Conservation (phyloP, 2,329 filamentous ascomycete genomes). For the Ophiostoma sp. region DNA sequence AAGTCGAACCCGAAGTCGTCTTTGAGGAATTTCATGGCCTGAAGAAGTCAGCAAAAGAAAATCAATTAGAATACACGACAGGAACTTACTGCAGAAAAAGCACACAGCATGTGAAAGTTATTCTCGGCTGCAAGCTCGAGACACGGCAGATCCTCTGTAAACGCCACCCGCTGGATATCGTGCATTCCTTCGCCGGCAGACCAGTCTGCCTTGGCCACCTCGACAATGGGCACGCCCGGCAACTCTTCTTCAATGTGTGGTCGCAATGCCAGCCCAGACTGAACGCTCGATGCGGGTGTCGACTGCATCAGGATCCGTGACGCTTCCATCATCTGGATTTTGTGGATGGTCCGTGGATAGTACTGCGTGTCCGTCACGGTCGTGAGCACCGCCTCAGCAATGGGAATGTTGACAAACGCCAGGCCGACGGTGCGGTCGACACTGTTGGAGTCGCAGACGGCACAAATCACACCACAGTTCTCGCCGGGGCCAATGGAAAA, state of each 20-base stretch:
- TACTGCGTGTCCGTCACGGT: slow-evolving; percentile 93
- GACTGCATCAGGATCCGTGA: slow-evolving; percentile 76
- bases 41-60: slow-evolving; percentile 27
- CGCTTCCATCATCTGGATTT: slow-evolving; percentile 77
- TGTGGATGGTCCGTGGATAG: slow-evolving; percentile 84
- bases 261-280: slow-evolving; percentile 60
- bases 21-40: slow-evolving; percentile 83
- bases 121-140: slow-evolving; percentile 76
- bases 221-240: slow-evolving; percentile 53
- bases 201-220: slow-evolving; percentile 73
- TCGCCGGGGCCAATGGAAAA: slow-evolving; percentile 28
- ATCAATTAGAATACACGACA: background rate
- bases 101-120: slow-evolving; percentile 85
- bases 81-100: slow-evolving; percentile 75
- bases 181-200: slow-evolving; percentile 76
- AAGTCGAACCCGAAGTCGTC: slow-evolving; percentile 68
- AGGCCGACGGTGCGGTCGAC: slow-evolving; percentile 81
- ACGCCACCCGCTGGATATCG: slow-evolving; percentile 76
- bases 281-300: slow-evolving; percentile 63
- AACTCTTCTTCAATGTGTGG: slow-evolving; percentile 28
- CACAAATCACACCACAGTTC: slow-evolving; percentile 59
- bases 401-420: slow-evolving; percentile 83
- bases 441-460: slow-evolving; percentile 83
- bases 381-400: slow-evolving; percentile 79
- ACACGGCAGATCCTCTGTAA: slow-evolving; percentile 75